Percentiles rank a stretch among this genome's conserved stretches.
phyloP scores from a whole-genome alignment of 1,139 yeast species.

The Suhomyces guaymorum region DNA sequence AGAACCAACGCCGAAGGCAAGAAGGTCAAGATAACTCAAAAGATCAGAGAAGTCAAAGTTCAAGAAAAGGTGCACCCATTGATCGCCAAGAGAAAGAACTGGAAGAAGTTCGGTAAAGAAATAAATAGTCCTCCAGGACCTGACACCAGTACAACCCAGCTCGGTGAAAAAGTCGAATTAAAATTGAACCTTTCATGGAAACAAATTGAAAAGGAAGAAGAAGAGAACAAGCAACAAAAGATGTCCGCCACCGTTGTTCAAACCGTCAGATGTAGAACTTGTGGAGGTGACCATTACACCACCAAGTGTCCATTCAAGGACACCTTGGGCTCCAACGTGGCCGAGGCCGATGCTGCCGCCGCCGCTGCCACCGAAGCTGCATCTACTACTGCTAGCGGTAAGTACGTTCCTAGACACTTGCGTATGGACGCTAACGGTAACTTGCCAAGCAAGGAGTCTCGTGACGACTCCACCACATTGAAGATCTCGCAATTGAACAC shows the following conservation, averaged over 20 bases:
- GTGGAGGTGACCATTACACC: constrained; percentile 95
- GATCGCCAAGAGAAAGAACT: constrained; percentile 70
- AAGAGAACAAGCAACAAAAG: constrained; percentile 61
- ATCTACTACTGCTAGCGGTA: constrained; percentile 33
- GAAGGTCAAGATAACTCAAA: constrained; percentile 85
- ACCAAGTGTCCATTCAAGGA: constrained; percentile 95
- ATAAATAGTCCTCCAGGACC: constrained; percentile 79
- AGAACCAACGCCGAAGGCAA: constrained; percentile 77
- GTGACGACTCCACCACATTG: constrained; percentile 87
- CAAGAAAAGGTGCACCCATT: constrained; percentile 80
- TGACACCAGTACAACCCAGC: constrained; percentile 82
- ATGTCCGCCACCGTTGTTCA: constrained; percentile 23
- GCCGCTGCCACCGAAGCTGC: constrained; percentile 37
- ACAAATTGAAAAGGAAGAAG: constrained; percentile 57
- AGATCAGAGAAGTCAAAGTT: constrained; percentile 71
- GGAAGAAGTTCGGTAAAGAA: constrained; percentile 86
- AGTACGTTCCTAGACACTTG: constrained; percentile 80
- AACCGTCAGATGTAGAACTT: constrained; percentile 76
- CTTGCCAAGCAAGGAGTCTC: constrained; percentile 52
- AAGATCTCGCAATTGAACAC: constrained; percentile 91
- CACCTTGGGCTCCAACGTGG: constrained; percentile 63
- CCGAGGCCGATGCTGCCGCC: constrained; percentile 33
- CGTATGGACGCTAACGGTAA: constrained; percentile 64
- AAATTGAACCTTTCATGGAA: constrained; percentile 74
- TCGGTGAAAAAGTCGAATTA: constrained; percentile 79